A percentile compares a stretch with the other conserved stretches of the same genome.
Conservation (phyloP, 768 basidiomycete species). For the Phallus indusiatus region DNA sequence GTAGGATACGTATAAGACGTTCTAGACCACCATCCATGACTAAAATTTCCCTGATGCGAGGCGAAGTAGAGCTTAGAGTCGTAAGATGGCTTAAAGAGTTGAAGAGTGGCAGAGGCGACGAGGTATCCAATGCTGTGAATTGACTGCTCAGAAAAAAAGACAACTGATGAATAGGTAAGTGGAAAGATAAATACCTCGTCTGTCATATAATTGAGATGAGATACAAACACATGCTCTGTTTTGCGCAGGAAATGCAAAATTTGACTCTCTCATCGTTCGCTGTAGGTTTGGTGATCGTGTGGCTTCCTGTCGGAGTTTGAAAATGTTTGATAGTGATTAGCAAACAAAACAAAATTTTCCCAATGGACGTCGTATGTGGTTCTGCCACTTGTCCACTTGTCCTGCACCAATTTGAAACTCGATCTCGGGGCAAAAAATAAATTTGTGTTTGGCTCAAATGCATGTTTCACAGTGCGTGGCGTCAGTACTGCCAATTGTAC, state of each 20-base stretch:
- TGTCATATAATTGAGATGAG: conserved; percentile 88
- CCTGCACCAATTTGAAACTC: too few species aligned
- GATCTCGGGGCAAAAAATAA: too few species aligned
- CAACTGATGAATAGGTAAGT: neutral
- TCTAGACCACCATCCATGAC: conserved; percentile 97
- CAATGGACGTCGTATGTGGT: too few species aligned
- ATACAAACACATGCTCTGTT: conserved; percentile 94
- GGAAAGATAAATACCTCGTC: conserved; percentile 57
- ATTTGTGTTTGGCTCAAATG: too few species aligned
- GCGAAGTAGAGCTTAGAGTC: conserved; percentile 94
- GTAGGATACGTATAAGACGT: conserved; percentile 84
- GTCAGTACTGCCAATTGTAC: too few species aligned
- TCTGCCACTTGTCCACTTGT: too few species aligned
- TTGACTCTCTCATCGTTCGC: conserved; percentile 82
- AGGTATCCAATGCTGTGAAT: conserved; percentile 40
- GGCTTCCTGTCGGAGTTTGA: neutral
- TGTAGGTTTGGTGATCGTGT: neutral
- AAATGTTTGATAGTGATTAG: neutral
- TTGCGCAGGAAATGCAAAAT: conserved; percentile 90
- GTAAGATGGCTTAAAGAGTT: conserved; percentile 95
- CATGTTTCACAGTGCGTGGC: too few species aligned
- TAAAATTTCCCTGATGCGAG: conserved; percentile 96
- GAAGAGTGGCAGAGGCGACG: conserved; percentile 60
- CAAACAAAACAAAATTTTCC: neutral
- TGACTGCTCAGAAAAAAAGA: neutral